These are phyloP conservation scores for Elsinoe perseae DNA, from an alignment of 2,329 filamentous ascomycete genomes.

Conservation along the genomic window DNA sequence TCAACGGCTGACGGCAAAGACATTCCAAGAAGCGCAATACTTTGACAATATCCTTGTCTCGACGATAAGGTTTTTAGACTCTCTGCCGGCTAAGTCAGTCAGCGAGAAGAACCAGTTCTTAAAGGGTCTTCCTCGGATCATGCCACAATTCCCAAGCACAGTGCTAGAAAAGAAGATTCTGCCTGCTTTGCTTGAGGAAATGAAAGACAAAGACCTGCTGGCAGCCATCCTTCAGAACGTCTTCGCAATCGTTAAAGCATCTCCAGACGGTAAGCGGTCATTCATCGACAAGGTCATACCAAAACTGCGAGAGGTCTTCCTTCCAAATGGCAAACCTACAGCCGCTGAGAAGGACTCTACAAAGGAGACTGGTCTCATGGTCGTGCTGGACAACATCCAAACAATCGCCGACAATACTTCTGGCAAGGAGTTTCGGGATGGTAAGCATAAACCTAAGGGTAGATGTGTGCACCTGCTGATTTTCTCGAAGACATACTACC, in stretches of 20 bases:
- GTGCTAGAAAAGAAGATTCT: conserved; percentile 93
- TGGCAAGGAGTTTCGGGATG: conserved; percentile 91
- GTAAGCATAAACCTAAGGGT: conserved; percentile 40
- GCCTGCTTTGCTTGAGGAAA: conserved; percentile 80
- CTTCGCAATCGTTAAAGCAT: conserved; percentile 75
- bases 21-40: conserved; percentile 91
- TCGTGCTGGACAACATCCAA: conserved; percentile 75
- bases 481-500: conserved; percentile 66
- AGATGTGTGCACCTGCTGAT: conserved; percentile 7
- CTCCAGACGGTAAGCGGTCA: conserved; percentile 67
- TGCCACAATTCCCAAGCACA: conserved; percentile 85
- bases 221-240: conserved; percentile 82
- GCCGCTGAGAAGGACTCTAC: conserved; percentile 67
- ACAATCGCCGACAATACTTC: conserved; percentile 71
- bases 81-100: conserved; percentile 81
- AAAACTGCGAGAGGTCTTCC: conserved; percentile 72
- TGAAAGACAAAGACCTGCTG: conserved; percentile 83
- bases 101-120: conserved; percentile 89
- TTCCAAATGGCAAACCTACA: conserved; percentile 40
- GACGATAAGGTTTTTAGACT: conserved; percentile 89
- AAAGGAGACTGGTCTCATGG: conserved; percentile 84
- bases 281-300: conserved; percentile 86
- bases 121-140: conserved; percentile 74
- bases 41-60: conserved; percentile 97
- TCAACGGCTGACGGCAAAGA: conserved; percentile 75